A percentile compares a stretch with the other conserved stretches of the same genome.
Evolutionary conservation across 2,329 filamentous ascomycete species (phyloP).

Genomic region (Rugonectria rugulosa): DNA sequence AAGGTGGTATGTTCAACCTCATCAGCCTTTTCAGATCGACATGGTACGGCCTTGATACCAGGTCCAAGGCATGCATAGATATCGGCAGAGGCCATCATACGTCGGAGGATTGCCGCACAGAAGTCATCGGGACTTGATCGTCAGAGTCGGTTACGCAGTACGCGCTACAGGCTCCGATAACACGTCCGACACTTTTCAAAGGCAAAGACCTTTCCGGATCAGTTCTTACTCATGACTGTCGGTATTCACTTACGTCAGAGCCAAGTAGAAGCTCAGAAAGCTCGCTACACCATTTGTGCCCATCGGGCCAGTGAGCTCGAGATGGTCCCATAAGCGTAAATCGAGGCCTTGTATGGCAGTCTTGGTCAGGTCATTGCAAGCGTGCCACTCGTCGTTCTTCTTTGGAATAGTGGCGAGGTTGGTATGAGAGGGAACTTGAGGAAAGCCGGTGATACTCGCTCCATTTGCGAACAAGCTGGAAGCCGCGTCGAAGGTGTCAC

Average conservation of each 20-base stretch:
- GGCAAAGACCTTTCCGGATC: constrained; percentile 52
- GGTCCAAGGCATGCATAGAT: constrained; percentile 71
- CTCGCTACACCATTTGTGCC: constrained; percentile 55
- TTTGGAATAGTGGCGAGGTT: constrained; percentile 71
- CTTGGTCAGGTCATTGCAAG: constrained; percentile 70
- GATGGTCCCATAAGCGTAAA: constrained; percentile 70
- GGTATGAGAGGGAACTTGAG: constrained; percentile 70
- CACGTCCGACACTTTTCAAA: constrained; percentile 73
- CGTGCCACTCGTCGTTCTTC: constrained; percentile 63
- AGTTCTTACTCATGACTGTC: constrained; percentile 64
- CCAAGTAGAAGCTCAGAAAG: constrained; percentile 75
- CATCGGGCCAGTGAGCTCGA: constrained; percentile 61
- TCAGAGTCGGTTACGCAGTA: constrained; percentile 64
- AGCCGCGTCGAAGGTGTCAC: constrained; percentile 40
- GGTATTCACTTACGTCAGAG: constrained; percentile 81
- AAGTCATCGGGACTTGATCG: constrained; percentile 57
- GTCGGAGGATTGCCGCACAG: constrained; percentile 64
- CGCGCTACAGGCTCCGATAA: constrained; percentile 50
- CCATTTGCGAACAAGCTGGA: constrained; percentile 48
- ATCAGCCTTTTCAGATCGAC: constrained; percentile 46
- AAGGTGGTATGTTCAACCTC: constrained; percentile 59
- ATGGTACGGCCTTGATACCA: constrained; percentile 59
- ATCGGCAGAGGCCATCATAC: constrained; percentile 73
- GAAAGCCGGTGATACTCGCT: constrained; percentile 48
- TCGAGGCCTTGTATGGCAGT: constrained; percentile 80